A percentile compares a stretch with the other conserved stretches of the same genome.
These are phyloP conservation scores for Claviceps spartinae DNA, from an alignment of 2,329 filamentous ascomycete genomes.

Conservation along the genomic window DNA sequence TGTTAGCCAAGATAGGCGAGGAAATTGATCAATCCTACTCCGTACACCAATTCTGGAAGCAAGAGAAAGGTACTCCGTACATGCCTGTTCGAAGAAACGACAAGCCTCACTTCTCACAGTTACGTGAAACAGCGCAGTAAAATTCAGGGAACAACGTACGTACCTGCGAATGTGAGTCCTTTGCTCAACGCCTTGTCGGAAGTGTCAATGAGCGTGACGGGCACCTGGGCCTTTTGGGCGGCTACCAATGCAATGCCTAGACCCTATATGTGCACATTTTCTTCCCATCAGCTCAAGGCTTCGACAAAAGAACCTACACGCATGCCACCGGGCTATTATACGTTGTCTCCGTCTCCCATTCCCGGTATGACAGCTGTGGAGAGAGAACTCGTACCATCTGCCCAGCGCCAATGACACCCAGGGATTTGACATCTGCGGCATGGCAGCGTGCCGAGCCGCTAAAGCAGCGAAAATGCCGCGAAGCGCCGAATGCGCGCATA, in stretches of 20 bases:
- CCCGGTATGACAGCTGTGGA: constrained; percentile 3
- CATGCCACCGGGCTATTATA: background rate
- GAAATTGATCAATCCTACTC: background rate
- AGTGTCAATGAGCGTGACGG: constrained; percentile 74
- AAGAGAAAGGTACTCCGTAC: background rate
- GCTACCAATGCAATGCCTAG: constrained; percentile 92
- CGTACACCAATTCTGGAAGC: background rate
- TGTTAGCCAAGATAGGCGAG: background rate
- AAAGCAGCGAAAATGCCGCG: constrained; percentile 43
- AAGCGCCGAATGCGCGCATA: constrained; percentile 21
- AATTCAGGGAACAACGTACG: background rate
- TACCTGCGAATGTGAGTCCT: constrained; percentile 78
- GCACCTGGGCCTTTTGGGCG: constrained; percentile 67
- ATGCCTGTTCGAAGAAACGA: background rate
- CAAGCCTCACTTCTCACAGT: background rate
- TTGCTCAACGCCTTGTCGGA: constrained; percentile 79
- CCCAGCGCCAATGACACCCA: constrained; percentile 87
- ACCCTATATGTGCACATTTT: constrained; percentile 41
- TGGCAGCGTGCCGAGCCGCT: constrained; percentile 49
- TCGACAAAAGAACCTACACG: background rate
- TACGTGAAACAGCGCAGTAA: background rate
- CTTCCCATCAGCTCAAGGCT: background rate
- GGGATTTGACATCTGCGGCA: constrained; percentile 64
- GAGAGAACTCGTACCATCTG: constrained; percentile 61
- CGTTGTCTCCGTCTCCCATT: background rate